Evolutionary conservation across 1,284 basidiomycete genomes (phyloP), one percentile per base, ranked within the genome.

Genomic region (Moesziomyces sp.): DNA sequence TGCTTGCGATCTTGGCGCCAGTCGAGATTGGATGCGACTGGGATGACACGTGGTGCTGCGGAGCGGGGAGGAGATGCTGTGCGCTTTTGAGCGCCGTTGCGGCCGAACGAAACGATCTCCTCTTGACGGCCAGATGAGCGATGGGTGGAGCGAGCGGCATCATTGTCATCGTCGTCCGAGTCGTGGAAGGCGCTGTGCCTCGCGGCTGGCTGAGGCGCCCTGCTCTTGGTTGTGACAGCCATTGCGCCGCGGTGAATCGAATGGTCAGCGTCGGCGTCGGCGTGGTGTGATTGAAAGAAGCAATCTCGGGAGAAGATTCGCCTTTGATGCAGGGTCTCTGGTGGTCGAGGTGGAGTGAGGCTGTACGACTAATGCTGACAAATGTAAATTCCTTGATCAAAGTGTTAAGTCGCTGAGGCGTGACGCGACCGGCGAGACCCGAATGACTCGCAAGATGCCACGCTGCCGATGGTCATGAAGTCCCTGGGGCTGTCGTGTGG

Each of bases 1-100:
- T 67, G 54, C 48, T 77, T 81, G 19, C 79, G 58, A 23, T 81
- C 80, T 26, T 81, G 68, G 14, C 76, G 61, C 80, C 80, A 82
- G 52, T 82, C 75, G 16, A 60, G 49, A 26, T 72, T 65, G 40
- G 74, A 55, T 14, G 55, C 19, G 21, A 79, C 54, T 13, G 77
- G 77, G 13, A 79, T 79, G n/a, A 77, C 54, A 3, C 69, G 72
- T 0, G 62, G 56, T 3, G 53, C 35, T 19, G 52, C 16, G 11
- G 59, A 6, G 38, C 38, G 49, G 9, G 21, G 23, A 0, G 63
- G 69, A 3, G 59, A 47, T 11, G 38, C 18, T 42, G 19, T 34
- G 19, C 59, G 57, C 14, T 54, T 46, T 23, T 56, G 49, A 10
- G 69, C 69, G 7, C 63, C 63, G 51, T 67, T 43, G 16, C 63